Evolutionary conservation across 2,329 filamentous ascomycete genomes (phyloP).

Genomic region (Aschersonia sp.): DNA sequence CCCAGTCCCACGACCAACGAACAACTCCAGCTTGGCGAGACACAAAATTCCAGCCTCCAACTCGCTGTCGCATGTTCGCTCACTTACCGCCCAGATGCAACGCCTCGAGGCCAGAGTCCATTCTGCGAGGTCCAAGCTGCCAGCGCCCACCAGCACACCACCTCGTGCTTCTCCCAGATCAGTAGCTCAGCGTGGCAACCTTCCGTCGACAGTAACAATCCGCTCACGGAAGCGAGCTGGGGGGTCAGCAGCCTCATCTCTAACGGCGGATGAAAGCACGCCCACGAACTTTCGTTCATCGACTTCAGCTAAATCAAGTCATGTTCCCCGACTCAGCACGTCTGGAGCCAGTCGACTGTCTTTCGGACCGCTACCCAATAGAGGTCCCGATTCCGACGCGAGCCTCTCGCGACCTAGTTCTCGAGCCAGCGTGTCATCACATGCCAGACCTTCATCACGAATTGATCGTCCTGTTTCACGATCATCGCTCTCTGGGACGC

Average conservation of each 20-base stretch:
- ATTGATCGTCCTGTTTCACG: slow-evolving; percentile 50
- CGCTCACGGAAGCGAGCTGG: slow-evolving; percentile 56
- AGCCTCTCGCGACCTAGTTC: slow-evolving; percentile 56
- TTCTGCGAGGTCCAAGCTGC: slow-evolving; percentile 79
- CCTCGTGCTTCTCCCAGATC: slow-evolving; percentile 65
- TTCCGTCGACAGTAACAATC: slow-evolving; percentile 43
- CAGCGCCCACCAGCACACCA: slow-evolving; percentile 63
- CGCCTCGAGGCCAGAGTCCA: slow-evolving; percentile 89
- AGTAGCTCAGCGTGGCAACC: slow-evolving; percentile 1
- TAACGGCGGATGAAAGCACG: slow-evolving; percentile 35
- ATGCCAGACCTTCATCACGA: slow-evolving; percentile 38
- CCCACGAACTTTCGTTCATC: slow-evolving; percentile 25
- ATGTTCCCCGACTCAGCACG: slow-evolving; percentile 44
- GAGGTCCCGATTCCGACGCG: slow-evolving; percentile 29
- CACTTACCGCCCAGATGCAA: slow-evolving; percentile 92
- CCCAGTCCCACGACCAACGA: slow-evolving; percentile 22
- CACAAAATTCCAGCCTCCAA: slow-evolving; percentile 41
- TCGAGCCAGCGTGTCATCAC: slow-evolving; percentile 47
- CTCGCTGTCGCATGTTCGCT: slow-evolving; percentile 85
- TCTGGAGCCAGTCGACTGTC: slow-evolving; percentile 49
- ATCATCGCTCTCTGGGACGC: slow-evolving; percentile 42
- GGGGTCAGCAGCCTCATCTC: slow-evolving; percentile 37
- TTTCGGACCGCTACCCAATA: slow-evolving; percentile 45
- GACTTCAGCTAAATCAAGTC: slow-evolving; percentile 27
- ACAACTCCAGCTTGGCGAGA: slow-evolving; percentile 40